Conservation (phyloP, 371 early-diverging fungal species). For the Mucor ambiguus region DNA sequence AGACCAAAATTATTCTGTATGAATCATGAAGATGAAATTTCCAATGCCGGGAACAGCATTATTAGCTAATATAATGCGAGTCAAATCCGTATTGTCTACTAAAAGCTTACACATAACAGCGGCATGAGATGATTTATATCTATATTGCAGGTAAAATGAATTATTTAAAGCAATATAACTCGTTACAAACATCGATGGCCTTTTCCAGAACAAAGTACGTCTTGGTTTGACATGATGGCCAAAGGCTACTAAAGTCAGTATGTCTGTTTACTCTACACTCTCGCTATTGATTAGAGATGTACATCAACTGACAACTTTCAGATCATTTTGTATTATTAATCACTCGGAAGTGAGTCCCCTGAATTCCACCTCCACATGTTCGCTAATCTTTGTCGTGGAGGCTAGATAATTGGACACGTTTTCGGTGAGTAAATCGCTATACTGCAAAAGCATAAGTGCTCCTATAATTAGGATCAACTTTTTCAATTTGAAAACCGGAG, state of each 20-base stretch:
- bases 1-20: conserved; percentile 39
- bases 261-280: neutral
- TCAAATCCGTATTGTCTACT: conserved; percentile 37
- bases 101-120: conserved; percentile 30
- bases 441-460: too few relatives aligned
- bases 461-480: too few relatives aligned
- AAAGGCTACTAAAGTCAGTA: neutral
- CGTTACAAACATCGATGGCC: neutral
- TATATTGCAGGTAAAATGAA: conserved; percentile 31
- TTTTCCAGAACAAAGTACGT: neutral
- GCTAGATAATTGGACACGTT: neutral
- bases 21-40: conserved; percentile 38
- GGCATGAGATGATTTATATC: conserved; percentile 27
- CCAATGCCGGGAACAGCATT: conserved; percentile 11
- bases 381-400: neutral
- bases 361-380: neutral
- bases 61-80: conserved; percentile 24
- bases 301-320: neutral
- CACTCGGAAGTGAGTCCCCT: neutral
- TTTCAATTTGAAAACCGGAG: too few relatives aligned
- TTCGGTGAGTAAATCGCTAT: neutral
- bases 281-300: neutral
- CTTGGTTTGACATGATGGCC: too few relatives aligned
- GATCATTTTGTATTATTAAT: neutral
- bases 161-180: conserved; percentile 20